Conservation (phyloP, 108 stramenopile genomes). For the Cylindrotheca fusiformis region DNA sequence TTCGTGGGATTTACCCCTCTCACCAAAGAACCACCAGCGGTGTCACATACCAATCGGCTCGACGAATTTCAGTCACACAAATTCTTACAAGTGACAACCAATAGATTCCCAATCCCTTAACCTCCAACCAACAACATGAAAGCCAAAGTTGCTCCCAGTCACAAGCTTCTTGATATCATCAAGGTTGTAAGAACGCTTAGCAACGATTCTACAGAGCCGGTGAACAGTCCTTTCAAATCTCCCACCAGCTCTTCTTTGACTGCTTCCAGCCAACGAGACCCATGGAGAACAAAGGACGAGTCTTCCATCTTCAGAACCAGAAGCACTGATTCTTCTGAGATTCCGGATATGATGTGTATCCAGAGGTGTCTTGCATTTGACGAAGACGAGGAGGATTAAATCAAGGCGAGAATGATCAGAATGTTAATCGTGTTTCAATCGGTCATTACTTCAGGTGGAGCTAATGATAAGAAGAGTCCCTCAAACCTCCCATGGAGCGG, state of each 20-base stretch:
- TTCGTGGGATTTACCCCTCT: background rate
- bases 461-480: background rate
- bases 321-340: background rate
- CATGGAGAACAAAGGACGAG: constrained; percentile 25
- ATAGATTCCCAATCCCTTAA: background rate
- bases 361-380: constrained; percentile 23
- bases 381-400: constrained; percentile 10
- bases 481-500: background rate
- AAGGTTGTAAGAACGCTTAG: constrained; percentile 18
- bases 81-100: constrained; percentile 5
- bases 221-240: background rate
- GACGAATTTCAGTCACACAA: background rate
- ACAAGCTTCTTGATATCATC: constrained; percentile 8
- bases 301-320: constrained; percentile 19
- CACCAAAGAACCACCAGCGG: too few species aligned
- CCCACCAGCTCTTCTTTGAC: background rate
- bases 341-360: constrained; percentile 19
- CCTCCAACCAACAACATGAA: constrained; percentile 6
- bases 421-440: background rate
- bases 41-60: too few species aligned
- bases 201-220: constrained; percentile 15
- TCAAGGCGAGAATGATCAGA: background rate
- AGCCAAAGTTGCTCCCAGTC: background rate
- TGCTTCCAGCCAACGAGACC: constrained; percentile 3
- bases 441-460: too few species aligned